Evolutionary conservation across 2,329 filamentous ascomycete species (phyloP).

Genomic region (Tolypocladium paradoxum): DNA sequence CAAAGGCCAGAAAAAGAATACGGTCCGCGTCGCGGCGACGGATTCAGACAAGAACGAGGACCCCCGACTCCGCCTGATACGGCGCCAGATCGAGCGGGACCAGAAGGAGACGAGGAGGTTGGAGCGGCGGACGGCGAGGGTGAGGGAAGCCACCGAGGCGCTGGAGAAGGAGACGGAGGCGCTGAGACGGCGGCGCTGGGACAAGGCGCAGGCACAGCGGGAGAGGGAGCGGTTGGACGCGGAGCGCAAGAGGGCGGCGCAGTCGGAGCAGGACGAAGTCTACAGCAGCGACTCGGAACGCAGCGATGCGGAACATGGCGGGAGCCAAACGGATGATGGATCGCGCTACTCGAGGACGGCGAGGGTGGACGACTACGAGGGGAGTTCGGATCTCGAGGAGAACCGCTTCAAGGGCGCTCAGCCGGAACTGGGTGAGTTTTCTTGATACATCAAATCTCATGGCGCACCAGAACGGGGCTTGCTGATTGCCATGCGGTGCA

Average conservation of each 20-base stretch:
- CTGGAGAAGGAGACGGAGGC: neutral
- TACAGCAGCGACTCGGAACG: neutral
- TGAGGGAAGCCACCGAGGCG: neutral
- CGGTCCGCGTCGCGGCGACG: neutral
- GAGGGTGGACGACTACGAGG: neutral
- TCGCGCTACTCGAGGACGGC: neutral
- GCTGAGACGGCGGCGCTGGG: neutral
- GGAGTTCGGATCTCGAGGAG: neutral
- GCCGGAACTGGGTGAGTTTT: neutral
- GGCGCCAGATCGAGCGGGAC: neutral
- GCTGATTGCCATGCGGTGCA: neutral
- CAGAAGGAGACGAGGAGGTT: neutral
- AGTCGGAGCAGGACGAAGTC: neutral
- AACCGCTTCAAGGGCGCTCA: neutral
- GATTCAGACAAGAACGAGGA: neutral
- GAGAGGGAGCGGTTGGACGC: neutral
- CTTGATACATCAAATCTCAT: too few relatives aligned
- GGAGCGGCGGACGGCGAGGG: neutral
- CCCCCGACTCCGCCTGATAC: neutral
- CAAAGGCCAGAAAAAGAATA: neutral
- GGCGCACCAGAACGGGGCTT: neutral
- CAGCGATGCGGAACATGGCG: neutral
- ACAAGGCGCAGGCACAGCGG: neutral
- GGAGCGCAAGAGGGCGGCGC: neutral
- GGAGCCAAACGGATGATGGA: neutral